Evolutionary conservation across 2,329 filamentous ascomycete genomes (phyloP).

Genomic region (Juglanconis juglandina): DNA sequence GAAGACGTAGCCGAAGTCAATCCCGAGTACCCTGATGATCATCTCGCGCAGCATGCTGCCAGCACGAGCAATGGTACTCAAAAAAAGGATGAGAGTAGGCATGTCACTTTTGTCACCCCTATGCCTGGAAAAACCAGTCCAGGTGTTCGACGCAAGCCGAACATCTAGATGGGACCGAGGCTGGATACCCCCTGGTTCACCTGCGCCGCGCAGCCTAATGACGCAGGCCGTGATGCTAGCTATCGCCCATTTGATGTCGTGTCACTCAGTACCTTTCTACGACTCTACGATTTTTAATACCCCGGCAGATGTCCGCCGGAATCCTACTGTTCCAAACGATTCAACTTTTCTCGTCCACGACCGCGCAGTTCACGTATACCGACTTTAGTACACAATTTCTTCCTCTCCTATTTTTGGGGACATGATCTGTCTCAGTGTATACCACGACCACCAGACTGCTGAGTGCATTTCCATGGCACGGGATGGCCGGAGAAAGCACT

Average conservation of each 20-base stretch:
- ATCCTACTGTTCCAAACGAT: background rate
- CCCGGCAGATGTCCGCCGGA: background rate
- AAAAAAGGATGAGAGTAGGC: constrained; percentile 53
- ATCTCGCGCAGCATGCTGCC: constrained; percentile 39
- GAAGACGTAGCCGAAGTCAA: constrained; percentile 62
- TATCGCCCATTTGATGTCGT: background rate
- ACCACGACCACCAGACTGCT: background rate
- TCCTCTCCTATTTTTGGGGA: background rate
- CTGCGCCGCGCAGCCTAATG: background rate
- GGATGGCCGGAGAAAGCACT: background rate
- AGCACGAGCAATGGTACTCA: constrained; percentile 38
- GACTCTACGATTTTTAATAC: constrained; percentile 1
- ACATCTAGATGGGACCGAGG: background rate
- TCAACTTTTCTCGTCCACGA: background rate
- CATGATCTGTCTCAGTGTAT: background rate
- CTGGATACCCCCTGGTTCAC: background rate
- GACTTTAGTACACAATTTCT: background rate
- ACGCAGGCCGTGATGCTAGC: background rate
- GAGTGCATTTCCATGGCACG: background rate
- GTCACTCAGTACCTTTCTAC: background rate
- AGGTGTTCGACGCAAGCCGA: constrained; percentile 15
- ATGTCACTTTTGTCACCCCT: constrained; percentile 53
- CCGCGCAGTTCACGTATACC: background rate
- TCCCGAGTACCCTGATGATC: constrained; percentile 49
- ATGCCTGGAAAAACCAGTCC: constrained; percentile 32